These are phyloP conservation scores for Usnea hakonensis DNA, from an alignment of 495 filamentous ascomycete species.

Conservation along the genomic window DNA sequence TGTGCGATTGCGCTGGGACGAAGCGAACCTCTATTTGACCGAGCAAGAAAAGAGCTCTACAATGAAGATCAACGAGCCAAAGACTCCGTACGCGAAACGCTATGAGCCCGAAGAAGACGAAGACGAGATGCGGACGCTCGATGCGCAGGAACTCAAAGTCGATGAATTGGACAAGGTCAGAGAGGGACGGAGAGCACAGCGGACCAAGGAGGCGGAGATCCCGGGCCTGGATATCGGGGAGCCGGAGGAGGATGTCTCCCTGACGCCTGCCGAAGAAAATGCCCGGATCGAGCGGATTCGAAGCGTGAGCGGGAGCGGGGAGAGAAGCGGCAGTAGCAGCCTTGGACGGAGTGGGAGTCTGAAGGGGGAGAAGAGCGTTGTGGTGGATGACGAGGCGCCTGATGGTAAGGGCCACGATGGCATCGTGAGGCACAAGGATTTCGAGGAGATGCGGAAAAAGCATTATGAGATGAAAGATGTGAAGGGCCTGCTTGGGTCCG, in stretches of 20 bases:
- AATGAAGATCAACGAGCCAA: constrained; percentile 98
- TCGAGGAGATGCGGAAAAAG: constrained; percentile 84
- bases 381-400: constrained; percentile 58
- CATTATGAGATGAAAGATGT: constrained; percentile 99
- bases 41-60: constrained; percentile 91
- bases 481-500: constrained; percentile 75
- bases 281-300: constrained; percentile 26
- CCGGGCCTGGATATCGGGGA: constrained; percentile 91
- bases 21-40: constrained; percentile 90
- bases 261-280: constrained; percentile 9
- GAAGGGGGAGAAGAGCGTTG: constrained; percentile 60
- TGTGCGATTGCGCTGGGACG: constrained; percentile 90
- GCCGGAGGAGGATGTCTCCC: constrained; percentile 62
- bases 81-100: constrained; percentile 87
- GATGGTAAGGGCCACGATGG: constrained; percentile 66
- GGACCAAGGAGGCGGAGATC: constrained; percentile 65
- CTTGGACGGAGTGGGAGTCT: constrained; percentile 33
- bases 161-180: constrained; percentile 65
- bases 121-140: constrained; percentile 53
- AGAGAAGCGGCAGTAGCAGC: constrained; percentile 31
- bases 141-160: constrained; percentile 52
- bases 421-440: constrained; percentile 77
- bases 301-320: constrained; percentile 35
- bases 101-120: constrained; percentile 88
- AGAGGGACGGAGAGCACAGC: constrained; percentile 29